Evolutionary conservation across 2,329 filamentous ascomycete genomes (phyloP).

Genomic region (Cercospora sp.): DNA sequence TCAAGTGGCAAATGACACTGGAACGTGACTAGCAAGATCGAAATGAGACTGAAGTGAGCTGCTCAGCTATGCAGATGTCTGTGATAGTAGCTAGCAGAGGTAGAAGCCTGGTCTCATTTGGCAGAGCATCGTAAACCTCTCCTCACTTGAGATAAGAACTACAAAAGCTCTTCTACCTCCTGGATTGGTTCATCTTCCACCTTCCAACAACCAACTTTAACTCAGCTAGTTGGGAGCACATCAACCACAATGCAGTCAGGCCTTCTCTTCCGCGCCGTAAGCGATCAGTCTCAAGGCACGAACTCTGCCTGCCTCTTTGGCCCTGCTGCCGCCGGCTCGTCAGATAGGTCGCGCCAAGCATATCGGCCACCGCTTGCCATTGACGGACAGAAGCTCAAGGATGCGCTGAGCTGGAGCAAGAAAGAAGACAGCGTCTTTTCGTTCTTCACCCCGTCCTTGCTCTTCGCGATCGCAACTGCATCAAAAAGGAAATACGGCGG

Average conservation of each 20-base stretch:
- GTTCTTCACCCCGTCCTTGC: slow-evolving; percentile 20
- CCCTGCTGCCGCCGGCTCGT: slow-evolving; percentile 2
- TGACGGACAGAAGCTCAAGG: slow-evolving; percentile 3
- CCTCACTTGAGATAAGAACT: background rate
- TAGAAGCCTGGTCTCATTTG: background rate
- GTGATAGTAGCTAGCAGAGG: background rate
- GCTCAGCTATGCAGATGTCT: background rate
- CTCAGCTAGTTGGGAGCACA: background rate
- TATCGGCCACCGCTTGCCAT: background rate
- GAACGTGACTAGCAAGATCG: background rate
- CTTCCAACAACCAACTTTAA: background rate
- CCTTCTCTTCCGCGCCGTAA: slow-evolving; percentile 17
- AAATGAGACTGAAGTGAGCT: background rate
- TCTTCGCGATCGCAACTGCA: slow-evolving; percentile 18
- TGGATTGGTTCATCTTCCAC: background rate
- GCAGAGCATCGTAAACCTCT: background rate
- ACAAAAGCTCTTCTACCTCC: background rate
- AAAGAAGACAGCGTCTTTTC: slow-evolving; percentile 9
- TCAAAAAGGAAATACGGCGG: slow-evolving; percentile 1
- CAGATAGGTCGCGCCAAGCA: background rate
- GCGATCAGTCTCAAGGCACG: slow-evolving; percentile 15
- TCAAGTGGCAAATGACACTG: background rate
- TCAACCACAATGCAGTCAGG: background rate
- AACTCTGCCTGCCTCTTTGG: slow-evolving; percentile 16
- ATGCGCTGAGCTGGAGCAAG: slow-evolving; percentile 14